phyloP scores from a whole-genome alignment of 129 eudicot genomes.

The Chrysanthemum seticuspe region DNA sequence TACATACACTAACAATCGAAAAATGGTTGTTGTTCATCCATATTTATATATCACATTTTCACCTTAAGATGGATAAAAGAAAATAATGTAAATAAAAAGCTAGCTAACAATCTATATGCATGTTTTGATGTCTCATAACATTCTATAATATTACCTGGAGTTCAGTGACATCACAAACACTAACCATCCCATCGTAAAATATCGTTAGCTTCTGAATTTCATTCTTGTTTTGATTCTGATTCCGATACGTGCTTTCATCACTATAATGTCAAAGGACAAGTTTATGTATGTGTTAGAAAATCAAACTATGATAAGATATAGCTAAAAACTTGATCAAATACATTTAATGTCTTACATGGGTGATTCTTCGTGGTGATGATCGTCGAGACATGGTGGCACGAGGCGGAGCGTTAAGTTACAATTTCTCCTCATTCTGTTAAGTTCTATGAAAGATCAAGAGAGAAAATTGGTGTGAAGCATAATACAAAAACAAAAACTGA shows the following conservation, averaged over 20 bases:
- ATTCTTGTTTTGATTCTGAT: not conserved
- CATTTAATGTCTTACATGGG: not conserved
- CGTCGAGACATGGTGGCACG: constrained; percentile 36
- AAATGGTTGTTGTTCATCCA: not conserved
- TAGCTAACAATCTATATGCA: too few relatives aligned
- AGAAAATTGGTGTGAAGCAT: not conserved
- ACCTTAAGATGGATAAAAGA: not conserved
- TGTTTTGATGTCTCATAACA: not conserved
- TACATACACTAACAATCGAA: not conserved
- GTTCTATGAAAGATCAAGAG: not conserved
- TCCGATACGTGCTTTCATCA: not conserved
- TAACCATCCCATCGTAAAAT: constrained; percentile 42
- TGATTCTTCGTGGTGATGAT: constrained; percentile 8
- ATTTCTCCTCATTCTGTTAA: constrained; percentile 31
- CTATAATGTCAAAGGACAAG: not conserved
- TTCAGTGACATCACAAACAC: constrained; percentile 45
- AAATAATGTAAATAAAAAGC: not conserved
- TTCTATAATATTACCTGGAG: constrained; percentile 37
- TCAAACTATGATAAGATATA: not conserved
- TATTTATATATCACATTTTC: not conserved
- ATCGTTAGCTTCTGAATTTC: constrained; percentile 39
- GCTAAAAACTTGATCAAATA: not conserved
- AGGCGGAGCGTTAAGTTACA: constrained; percentile 57
- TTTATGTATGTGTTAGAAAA: not conserved
- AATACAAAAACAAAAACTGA: not conserved